These are phyloP conservation scores for Penicillium silybi DNA, from an alignment of 495 filamentous ascomycete genomes.

Conservation along the genomic window DNA sequence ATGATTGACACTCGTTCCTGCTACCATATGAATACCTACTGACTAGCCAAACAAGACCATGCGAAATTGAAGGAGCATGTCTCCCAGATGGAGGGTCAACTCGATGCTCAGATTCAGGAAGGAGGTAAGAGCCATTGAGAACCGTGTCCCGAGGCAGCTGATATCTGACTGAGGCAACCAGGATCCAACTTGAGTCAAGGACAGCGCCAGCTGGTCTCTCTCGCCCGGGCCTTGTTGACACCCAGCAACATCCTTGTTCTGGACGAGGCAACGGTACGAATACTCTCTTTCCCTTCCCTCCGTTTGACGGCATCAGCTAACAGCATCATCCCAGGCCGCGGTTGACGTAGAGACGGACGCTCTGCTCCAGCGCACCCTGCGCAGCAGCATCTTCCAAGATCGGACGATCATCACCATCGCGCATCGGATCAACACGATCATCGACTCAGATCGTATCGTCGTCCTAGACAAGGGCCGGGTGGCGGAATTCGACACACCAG, in stretches of 20 bases:
- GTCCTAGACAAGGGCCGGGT: constrained; percentile 72
- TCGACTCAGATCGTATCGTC: constrained; percentile 87
- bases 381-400: constrained; percentile 67
- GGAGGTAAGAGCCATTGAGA: constrained; percentile 58
- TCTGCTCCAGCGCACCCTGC: constrained; percentile 59
- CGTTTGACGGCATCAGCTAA: constrained; percentile 10
- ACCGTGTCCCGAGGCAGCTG: background rate
- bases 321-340: constrained; percentile 55
- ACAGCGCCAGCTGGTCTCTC: constrained; percentile 84
- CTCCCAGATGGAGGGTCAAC: constrained; percentile 76
- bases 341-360: constrained; percentile 95
- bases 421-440: constrained; percentile 94
- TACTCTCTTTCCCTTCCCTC: background rate
- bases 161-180: constrained; percentile 19
- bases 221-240: constrained; percentile 89
- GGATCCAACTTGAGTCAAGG: constrained; percentile 59
- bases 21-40: constrained; percentile 8
- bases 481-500: constrained; percentile 57
- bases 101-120: constrained; percentile 91
- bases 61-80: constrained; percentile 92
- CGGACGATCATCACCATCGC: constrained; percentile 98
- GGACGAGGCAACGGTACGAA: constrained; percentile 81
- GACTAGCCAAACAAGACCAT: constrained; percentile 59
- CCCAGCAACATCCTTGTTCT: constrained; percentile 96
- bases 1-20: constrained; percentile 28